Evolutionary conservation across 2,329 filamentous ascomycete species (phyloP), one percentile per base, ranked within the genome.

Genomic region (Metarhizium brunneum): DNA sequence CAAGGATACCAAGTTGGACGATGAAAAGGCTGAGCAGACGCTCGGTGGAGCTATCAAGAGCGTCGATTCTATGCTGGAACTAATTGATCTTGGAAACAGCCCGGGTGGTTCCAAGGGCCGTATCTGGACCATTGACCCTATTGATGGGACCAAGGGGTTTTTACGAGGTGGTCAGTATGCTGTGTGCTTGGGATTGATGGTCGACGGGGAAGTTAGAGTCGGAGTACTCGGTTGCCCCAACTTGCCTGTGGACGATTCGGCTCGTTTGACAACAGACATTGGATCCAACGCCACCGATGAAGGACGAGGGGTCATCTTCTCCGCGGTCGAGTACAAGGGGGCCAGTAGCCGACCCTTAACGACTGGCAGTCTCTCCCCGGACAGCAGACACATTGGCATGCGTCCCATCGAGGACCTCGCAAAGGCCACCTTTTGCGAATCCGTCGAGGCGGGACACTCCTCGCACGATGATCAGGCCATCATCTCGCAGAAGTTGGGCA

Each of bases 121-220:
- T 62, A 90, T 97, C 71, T 99, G 94, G 94, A 89, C 92, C 45
- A 85, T 99, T 56, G 94, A 99, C 72, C 94, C 94, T 57, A 96
- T 99, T 60, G 94, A 99, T 71, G 94, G 94, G 62, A 99, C 94
- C 54, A 96, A 96, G 76, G 95, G 94, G 35, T 99, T 99, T 76
- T 78, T 99, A 58, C 84, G 95, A 59, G 94, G 94, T 54, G 95
- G 92, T 43, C 94, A 99, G 76, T 99, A 99, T 69, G 95, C 94
- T 55, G 91, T 99, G 54, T 96, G 92, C 69, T 81, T 99, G 5
- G 94, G 83, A 40, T 78, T 99, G 64, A 87, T 99, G 75, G 88
- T 95, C 32, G 91, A 97, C 66, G 94, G 92, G 54, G 84, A 95
- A 64, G 91, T 97, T 65, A 90, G 92, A 70, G 90, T 96, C 59